Evolutionary conservation across 2,329 filamentous ascomycete genomes (phyloP), one percentile per base, ranked within the genome.

Genomic region (Claviceps sp.): DNA sequence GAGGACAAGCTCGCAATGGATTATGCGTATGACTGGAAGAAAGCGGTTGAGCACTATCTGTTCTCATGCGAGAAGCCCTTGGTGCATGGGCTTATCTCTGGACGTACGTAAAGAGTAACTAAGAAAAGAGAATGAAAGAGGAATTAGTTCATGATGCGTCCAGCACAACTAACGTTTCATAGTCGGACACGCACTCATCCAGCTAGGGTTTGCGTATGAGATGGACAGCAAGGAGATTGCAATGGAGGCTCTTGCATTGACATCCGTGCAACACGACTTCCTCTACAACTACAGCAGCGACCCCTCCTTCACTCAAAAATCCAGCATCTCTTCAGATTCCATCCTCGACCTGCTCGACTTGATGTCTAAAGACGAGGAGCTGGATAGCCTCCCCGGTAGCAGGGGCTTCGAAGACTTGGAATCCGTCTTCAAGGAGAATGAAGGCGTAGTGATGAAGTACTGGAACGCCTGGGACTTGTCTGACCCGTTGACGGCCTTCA

Each of bases 151-250:
- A n/a, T 16, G 26, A 30, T 9, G 26, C 26, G 26, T 30, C 7
- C 2, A 3, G 3, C 8, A 37, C n/a, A 51, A 37, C 60, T 66
- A 52, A 62, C 54, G 7, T 13, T 16, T 52, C 4, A 20, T 57
- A 91, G 86, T 95, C 55, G 91, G 85, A 18, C 88, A 96, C 61
- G 87, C 91, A 1, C 73, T 97, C n/a, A 93, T 97, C 54, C 93
- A 97, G 62, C 76, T 98, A 2, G 90, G 82, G n/a, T 96, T 95
- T 64, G 93, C 89, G 9, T 91, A 85, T 63, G 91, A 98, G 70
- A 75, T 97, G 60, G 80, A 86, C 55, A 93, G 79, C 59, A 85
- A 84, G 54, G 91, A 94, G 57, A 65, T 97, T 20, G 90, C 84
- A 47, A 93, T 95, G 68, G 93, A 98, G 71, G 86, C 89, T 1